These are phyloP conservation scores for Uronychia binucleata DNA, from an alignment of 73 alveolate genomes.

Conservation along the genomic window DNA sequence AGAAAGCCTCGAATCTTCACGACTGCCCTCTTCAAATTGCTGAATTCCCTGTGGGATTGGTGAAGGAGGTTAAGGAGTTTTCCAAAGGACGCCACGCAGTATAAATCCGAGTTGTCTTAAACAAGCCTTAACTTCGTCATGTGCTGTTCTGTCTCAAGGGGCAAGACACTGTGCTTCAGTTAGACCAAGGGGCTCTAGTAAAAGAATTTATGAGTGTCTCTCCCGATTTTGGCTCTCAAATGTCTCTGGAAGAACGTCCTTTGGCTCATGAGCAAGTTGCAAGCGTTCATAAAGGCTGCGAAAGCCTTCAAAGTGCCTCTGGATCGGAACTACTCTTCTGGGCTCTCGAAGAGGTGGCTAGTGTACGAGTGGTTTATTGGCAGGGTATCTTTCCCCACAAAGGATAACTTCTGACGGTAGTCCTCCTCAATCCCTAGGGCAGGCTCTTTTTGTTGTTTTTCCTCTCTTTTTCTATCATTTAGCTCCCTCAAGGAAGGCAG, in stretches of 20 bases:
- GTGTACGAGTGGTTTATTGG: no score
- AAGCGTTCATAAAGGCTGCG: background rate
- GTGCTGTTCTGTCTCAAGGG: background rate
- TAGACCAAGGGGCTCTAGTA: background rate
- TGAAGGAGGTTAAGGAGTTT: background rate
- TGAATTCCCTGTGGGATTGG: slow-evolving; percentile 7
- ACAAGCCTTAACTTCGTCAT: background rate
- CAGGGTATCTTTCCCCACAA: no score
- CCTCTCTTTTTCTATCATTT: background rate
- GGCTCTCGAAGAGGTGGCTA: no score
- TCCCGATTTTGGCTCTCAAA: background rate
- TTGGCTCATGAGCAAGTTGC: background rate
- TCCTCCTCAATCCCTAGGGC: no score
- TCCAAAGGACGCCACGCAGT: no score
- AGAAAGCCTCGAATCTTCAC: slow-evolving; percentile 8
- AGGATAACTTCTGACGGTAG: no score
- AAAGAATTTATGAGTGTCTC: background rate
- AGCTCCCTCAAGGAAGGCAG: background rate
- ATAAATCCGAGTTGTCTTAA: background rate
- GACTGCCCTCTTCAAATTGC: slow-evolving; percentile 17
- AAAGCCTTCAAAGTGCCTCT: no score
- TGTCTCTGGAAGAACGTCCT: background rate
- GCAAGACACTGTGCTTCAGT: background rate
- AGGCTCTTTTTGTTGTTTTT: no score
- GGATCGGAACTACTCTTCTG: no score